Base-by-base conservation (phyloP, 2,329 filamentous ascomycete genomes). In the Basipetospora sp. region DNA sequence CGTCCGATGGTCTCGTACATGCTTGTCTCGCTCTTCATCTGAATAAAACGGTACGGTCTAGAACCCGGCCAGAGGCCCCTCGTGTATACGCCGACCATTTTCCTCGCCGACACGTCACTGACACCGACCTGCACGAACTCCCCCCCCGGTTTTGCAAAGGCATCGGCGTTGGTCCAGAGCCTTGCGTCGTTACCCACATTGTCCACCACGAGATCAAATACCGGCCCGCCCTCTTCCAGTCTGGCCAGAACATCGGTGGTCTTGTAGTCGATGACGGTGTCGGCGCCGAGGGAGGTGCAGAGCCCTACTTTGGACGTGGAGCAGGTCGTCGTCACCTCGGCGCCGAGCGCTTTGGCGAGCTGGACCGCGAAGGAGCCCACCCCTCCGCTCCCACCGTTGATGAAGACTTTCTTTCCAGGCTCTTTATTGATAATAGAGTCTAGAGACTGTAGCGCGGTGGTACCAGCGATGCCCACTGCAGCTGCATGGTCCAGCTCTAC, bases 291-390 rank as follows among this genome's bases (percentile, higher is more conserved):
- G 1, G 32, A 20, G 6, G 38, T 44, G 30, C 58, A 51, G 11
- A 60, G 51, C n/a, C 50, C 44, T 8, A 42, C 43, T 41, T 62
- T 61, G 4, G 17, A 39, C 10, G 50, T 49, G 10, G 58, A 60
- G 32, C 54, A 55, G 3, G 53, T 49, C 8, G 54, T 48, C 4
- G 51, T 53, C n/a, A 59, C 55, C n/a, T 55, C 47, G n/a, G n/a
- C n/a, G 28, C 47, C 50, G 1, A 51, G 31, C 0, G 47, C 45
- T 26, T 56, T 55, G 16, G 56, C 60, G 8, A 63, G 42, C 42
- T 62, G 59, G 4, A 63, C 51, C 1, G 50, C 45, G 35, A 52
- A 62, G 1, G 50, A 45, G 2, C 60, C 59, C 3, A 56, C 53
- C 1, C 52, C 58, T 8, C 60, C 60, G 8, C 51, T 49, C n/a